These are phyloP conservation scores for Neurospora crassa DNA, from an alignment of 2,329 filamentous ascomycete genomes.

Conservation along the genomic window DNA sequence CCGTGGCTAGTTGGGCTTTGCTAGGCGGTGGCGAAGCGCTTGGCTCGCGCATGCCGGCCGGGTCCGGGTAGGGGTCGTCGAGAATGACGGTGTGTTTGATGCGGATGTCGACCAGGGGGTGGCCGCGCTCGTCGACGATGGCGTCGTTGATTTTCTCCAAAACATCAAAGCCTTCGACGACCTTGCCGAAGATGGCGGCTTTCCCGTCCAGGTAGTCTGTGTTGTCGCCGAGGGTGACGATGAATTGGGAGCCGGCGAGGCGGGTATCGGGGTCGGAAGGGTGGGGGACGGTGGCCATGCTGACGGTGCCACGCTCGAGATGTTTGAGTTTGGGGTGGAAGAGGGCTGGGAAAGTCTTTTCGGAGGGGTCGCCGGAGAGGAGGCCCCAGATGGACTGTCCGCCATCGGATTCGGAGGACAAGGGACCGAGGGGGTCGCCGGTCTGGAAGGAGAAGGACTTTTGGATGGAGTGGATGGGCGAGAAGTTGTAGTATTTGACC, in stretches of 20 bases:
- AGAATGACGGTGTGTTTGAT: conserved; percentile 88
- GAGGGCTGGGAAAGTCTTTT: conserved; percentile 73
- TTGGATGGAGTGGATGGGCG: conserved; percentile 83
- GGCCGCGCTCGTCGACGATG: conserved; percentile 76
- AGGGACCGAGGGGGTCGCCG: conserved; percentile 84
- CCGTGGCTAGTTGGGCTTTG: conserved; percentile 78
- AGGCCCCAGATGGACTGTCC: conserved; percentile 89
- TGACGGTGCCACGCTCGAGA: conserved; percentile 80
- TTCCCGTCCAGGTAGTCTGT: conserved; percentile 88
- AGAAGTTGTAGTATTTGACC: conserved; percentile 98
- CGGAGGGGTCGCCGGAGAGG: conserved; percentile 54
- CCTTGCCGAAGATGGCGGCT: conserved; percentile 88
- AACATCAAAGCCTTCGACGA: conserved; percentile 91
- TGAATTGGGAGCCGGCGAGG: conserved; percentile 83
- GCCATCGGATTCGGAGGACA: conserved; percentile 77
- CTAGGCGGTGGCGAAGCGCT: conserved; percentile 72
- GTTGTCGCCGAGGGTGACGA: conserved; percentile 82
- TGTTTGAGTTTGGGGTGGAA: conserved; percentile 86
- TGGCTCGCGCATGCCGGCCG: conserved; percentile 64
- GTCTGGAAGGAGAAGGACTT: conserved; percentile 95
- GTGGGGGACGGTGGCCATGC: conserved; percentile 86
- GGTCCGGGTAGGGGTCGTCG: conserved; percentile 87
- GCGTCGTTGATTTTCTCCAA: conserved; percentile 88
- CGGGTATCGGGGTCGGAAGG: conserved; percentile 69
- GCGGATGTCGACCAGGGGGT: conserved; percentile 87